Base-by-base conservation (phyloP, 1,284 basidiomycete species). In the Omphalotus olearius region DNA sequence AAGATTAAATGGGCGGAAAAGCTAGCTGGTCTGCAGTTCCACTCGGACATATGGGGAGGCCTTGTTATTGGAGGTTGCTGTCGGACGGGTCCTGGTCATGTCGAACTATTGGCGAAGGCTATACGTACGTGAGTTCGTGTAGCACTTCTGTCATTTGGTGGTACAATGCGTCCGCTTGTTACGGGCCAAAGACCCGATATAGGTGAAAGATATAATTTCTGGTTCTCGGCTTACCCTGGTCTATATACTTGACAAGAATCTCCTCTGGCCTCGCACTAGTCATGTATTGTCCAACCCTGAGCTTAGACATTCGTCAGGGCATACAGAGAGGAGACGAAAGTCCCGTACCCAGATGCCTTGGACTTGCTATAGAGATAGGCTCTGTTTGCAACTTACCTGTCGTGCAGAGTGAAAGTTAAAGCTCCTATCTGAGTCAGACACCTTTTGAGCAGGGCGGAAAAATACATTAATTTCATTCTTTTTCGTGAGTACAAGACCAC, bases 11-110 rank as follows among this genome's bases (percentile, higher is more conserved):
- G 84, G 84, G 78, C 75, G 10, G 59, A 65, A 33, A 56, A 65
- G 14, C 56, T 87, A 0, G 59, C 56, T 0, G 16, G 1, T 45
- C 26, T 25, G 30, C 25, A 50, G 54, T 0, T 55, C 72, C 3
- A 64, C 75, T 59, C 23, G 54, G 39, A 60, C 38, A 47, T 61
- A 4, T 90, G 85, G 83, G 66, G 60, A 10, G 79, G 79, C 0
- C 56, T 85, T 2, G 61, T 90, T 6, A 69, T 84, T 0, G 89
- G 89, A 1, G 89, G 89, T 1, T 91, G 89, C 61, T 91, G 89
- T 63, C 82, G 80, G 60, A 74, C 78, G 5, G 71, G 71, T 2
- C 82, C 83, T 10, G 39, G 3, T 26, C 54, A 55, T 46, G 48
- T 55, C 5, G 10, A 41, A 10, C 10, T n/a, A 3, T 41, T 55